Evolutionary conservation across 257 asterid species (phyloP).

Genomic region (Linaria vulgaris): DNA sequence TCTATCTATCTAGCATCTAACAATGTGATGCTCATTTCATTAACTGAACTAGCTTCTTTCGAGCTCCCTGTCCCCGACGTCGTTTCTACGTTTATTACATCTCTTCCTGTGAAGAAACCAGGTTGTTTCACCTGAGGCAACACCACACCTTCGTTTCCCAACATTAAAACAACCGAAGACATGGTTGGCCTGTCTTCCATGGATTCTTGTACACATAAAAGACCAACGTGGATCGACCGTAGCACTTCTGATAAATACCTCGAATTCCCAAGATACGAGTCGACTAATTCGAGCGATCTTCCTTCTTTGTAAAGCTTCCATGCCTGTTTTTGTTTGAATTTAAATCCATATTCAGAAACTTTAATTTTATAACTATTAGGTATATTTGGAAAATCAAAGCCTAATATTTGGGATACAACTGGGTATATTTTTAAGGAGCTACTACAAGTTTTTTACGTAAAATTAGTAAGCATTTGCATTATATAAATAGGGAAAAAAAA

Average conservation of each 20-base stretch:
- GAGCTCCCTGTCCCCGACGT: constrained; percentile 8
- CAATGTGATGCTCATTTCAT: constrained; percentile 17
- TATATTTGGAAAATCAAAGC: too few relatives aligned
- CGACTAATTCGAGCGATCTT: constrained; percentile 29
- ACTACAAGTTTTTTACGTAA: too few relatives aligned
- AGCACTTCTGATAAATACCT: constrained; percentile 15
- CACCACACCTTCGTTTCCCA: constrained; percentile 24
- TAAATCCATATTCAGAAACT: background rate
- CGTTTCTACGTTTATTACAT: background rate
- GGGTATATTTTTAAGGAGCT: too few relatives aligned
- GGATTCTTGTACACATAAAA: constrained; percentile 33
- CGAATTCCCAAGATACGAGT: constrained; percentile 10
- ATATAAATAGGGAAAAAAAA: too few relatives aligned
- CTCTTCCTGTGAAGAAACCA: constrained; percentile 33
- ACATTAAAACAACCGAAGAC: constrained; percentile 31
- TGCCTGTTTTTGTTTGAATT: constrained; percentile 30
- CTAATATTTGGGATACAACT: too few relatives aligned
- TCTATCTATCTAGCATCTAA: background rate
- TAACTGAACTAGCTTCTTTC: constrained; percentile 1
- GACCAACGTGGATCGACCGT: constrained; percentile 34
- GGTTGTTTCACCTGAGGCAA: constrained; percentile 33
- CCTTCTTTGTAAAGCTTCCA: constrained; percentile 44
- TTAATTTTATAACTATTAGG: too few relatives aligned
- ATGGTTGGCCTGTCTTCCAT: constrained; percentile 35
- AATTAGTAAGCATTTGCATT: too few relatives aligned